Conservation (phyloP, 176 grass and related monocot genomes). For the Zizania latifolia region DNA sequence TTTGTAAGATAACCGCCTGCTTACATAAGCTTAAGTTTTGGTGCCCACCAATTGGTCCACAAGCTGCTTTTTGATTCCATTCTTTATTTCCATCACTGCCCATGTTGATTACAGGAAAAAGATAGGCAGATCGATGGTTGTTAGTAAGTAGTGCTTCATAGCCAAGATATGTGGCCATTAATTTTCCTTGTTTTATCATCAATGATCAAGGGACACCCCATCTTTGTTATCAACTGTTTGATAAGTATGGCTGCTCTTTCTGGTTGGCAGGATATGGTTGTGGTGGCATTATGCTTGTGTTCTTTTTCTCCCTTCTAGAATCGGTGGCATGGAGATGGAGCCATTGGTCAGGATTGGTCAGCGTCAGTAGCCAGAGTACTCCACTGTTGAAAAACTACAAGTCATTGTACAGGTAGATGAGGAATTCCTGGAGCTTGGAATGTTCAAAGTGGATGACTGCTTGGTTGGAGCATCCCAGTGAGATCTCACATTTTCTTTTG, state of each 20-base stretch:
- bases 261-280: background rate
- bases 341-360: background rate
- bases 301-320: background rate
- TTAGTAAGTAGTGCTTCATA: background rate
- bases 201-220: background rate
- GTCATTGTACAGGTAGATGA: background rate
- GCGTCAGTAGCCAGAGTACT: background rate
- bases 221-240: background rate
- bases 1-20: background rate
- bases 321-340: background rate
- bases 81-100: background rate
- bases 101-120: background rate
- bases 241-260: background rate
- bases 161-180: slow-evolving; percentile 20
- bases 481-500: background rate
- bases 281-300: background rate
- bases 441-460: background rate
- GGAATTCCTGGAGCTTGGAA: background rate
- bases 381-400: background rate
- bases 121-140: background rate
- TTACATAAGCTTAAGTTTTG: background rate
- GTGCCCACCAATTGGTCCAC: background rate
- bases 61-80: background rate
- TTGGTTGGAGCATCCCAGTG: background rate
- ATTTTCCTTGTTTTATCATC: background rate